These are phyloP conservation scores for Ascochyta rabiei DNA, from an alignment of 2,329 filamentous ascomycete species.

Conservation along the genomic window DNA sequence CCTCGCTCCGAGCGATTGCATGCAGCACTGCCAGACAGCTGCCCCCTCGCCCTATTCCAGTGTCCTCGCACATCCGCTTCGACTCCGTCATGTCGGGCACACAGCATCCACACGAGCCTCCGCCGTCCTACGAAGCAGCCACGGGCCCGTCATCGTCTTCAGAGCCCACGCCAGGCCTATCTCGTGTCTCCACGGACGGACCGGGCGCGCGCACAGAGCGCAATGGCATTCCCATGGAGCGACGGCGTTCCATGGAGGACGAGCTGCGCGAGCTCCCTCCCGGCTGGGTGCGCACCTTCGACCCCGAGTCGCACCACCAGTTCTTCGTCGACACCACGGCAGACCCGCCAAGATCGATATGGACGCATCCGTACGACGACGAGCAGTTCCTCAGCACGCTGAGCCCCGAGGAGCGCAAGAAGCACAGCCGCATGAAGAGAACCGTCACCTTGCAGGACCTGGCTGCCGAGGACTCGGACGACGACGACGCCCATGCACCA, in stretches of 20 bases:
- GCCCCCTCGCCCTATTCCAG: background rate
- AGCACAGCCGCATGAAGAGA: conserved; percentile 49
- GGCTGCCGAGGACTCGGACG: conserved; percentile 50
- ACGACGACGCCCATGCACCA: conserved; percentile 29
- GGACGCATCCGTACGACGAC: conserved; percentile 68
- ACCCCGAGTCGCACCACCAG: conserved; percentile 60
- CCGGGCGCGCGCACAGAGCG: conserved; percentile 44
- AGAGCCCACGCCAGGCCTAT: conserved; percentile 29
- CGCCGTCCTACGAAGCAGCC: conserved; percentile 44
- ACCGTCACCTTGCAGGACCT: conserved; percentile 52
- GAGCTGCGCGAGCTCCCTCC: conserved; percentile 60
- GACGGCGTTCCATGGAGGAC: conserved; percentile 67
- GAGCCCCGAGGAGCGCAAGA: conserved; percentile 56
- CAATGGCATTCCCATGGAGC: conserved; percentile 60
- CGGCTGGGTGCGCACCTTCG: conserved; percentile 65
- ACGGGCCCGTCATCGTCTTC: conserved; percentile 29
- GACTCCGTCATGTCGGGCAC: conserved; percentile 8
- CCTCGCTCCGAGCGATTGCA: background rate
- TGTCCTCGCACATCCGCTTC: background rate
- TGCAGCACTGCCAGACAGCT: too few species aligned
- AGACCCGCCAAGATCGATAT: conserved; percentile 63
- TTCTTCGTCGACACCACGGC: conserved; percentile 67
- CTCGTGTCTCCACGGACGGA: conserved; percentile 40
- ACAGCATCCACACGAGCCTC: conserved; percentile 33
- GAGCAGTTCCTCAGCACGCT: conserved; percentile 59